Conservation (phyloP, 371 early-diverging fungal species). For the Amoeboaphelidium occidentale region DNA sequence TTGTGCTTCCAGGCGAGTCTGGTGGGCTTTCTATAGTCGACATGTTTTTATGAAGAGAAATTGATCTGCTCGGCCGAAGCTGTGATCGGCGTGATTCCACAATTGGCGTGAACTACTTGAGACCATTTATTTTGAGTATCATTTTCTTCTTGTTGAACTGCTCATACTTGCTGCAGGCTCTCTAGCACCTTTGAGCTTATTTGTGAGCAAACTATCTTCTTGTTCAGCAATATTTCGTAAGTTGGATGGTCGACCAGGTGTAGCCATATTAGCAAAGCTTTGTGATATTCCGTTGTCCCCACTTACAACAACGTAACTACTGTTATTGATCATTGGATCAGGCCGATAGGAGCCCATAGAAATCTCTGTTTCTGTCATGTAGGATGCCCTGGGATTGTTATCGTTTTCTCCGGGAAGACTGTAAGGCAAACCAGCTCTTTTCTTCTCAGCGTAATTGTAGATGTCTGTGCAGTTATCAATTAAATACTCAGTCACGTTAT, state of each 20-base stretch:
- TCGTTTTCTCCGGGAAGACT: background rate
- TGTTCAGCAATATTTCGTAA: no score
- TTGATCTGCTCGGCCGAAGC: no score
- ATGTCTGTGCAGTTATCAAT: constrained; percentile 22
- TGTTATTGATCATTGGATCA: background rate
- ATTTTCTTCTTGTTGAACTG: no score
- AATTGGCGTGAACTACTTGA: background rate
- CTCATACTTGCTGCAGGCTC: no score
- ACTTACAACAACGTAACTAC: background rate
- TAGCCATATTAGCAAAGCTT: no score
- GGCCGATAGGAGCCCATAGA: background rate
- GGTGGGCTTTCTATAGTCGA: background rate
- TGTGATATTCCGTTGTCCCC: background rate
- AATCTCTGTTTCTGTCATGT: background rate
- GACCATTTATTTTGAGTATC: background rate
- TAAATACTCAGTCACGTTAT: constrained; percentile 35
- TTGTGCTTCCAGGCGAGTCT: background rate
- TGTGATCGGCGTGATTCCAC: background rate
- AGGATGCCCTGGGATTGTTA: background rate
- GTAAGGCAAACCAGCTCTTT: background rate
- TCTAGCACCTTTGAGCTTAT: no score
- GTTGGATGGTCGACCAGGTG: no score
- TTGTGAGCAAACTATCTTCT: no score
- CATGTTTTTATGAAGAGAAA: no score
- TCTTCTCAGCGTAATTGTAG: constrained; percentile 4